Conservation (phyloP, 2,329 filamentous ascomycete species). For the Pseudogymnoascus destructans region DNA sequence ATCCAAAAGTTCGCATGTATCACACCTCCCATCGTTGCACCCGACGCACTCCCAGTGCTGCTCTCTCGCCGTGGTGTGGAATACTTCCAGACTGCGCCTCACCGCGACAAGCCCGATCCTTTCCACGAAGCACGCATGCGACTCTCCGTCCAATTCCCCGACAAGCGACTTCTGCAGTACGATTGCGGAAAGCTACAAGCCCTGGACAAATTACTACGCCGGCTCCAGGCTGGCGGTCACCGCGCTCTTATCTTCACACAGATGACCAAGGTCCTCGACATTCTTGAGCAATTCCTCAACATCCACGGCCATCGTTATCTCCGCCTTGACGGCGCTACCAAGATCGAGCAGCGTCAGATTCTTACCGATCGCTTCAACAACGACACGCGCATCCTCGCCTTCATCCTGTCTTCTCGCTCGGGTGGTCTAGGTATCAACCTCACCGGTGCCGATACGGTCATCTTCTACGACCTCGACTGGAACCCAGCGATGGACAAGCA, state of each 20-base stretch:
- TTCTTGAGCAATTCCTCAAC: constrained; percentile 93
- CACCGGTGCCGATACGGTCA: constrained; percentile 91
- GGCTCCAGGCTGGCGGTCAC: constrained; percentile 78
- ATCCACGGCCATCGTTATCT: constrained; percentile 97
- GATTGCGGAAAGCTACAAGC: constrained; percentile 94
- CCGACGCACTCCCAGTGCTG: constrained; percentile 57
- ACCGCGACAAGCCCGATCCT: constrained; percentile 55
- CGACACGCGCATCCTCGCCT: constrained; percentile 80
- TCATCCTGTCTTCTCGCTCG: constrained; percentile 89
- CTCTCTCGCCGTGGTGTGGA: constrained; percentile 48
- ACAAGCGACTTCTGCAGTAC: constrained; percentile 90
- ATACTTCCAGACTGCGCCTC: constrained; percentile 42
- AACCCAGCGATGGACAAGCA: constrained; percentile 99
- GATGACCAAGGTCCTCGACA: constrained; percentile 97
- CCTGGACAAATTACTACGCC: constrained; percentile 72
- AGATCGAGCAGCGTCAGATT: constrained; percentile 89
- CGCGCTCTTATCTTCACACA: constrained; percentile 97
- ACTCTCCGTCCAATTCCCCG: constrained; percentile 88
- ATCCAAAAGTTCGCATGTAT: constrained; percentile 86
- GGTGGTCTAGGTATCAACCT: constrained; percentile 93
- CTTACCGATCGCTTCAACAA: constrained; percentile 95
- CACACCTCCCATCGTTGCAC: constrained; percentile 75
- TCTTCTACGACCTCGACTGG: constrained; percentile 99
- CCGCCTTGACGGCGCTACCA: constrained; percentile 89
- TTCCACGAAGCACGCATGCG: constrained; percentile 92